These are phyloP conservation scores for Pleurotus salmoneostramineus DNA, from an alignment of 768 basidiomycete species.

Conservation along the genomic window DNA sequence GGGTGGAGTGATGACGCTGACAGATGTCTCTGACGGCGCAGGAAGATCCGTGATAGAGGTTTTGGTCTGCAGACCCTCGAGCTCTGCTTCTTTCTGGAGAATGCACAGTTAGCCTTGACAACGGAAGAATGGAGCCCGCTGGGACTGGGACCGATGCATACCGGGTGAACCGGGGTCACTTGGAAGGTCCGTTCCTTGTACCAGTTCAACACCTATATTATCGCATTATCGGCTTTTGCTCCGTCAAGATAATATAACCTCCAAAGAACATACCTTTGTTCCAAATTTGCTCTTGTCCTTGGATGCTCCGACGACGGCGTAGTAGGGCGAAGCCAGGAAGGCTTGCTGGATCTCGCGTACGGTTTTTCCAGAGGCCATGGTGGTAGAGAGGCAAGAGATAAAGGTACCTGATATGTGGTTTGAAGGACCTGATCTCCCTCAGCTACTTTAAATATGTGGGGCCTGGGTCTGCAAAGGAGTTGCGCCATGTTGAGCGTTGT, in stretches of 20 bases:
- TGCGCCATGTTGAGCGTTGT: conserved; percentile 4
- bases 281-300: conserved; percentile 78
- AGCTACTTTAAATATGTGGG: neutral
- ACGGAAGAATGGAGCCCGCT: neutral
- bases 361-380: neutral
- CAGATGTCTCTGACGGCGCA: conserved; percentile 59
- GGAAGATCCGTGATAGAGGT: conserved; percentile 52
- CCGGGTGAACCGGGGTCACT: conserved; percentile 75
- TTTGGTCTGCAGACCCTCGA: conserved; percentile 64
- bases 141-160: conserved; percentile 26
- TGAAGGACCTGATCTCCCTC: neutral
- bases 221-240: neutral
- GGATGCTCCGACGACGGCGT: conserved; percentile 81
- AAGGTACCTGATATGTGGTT: neutral
- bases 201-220: conserved; percentile 67
- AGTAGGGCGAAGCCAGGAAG: conserved; percentile 63
- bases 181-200: conserved; percentile 55
- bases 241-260: neutral
- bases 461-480: neutral
- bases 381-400: neutral
- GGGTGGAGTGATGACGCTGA: conserved; percentile 77
- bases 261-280: conserved; percentile 47
- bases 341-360: conserved; percentile 34
- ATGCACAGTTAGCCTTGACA: conserved; percentile 1
- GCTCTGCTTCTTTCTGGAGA: conserved; percentile 59